phyloP scores from a whole-genome alignment of 2,329 filamentous ascomycete species.

The Verticillium zaregamsianum region DNA sequence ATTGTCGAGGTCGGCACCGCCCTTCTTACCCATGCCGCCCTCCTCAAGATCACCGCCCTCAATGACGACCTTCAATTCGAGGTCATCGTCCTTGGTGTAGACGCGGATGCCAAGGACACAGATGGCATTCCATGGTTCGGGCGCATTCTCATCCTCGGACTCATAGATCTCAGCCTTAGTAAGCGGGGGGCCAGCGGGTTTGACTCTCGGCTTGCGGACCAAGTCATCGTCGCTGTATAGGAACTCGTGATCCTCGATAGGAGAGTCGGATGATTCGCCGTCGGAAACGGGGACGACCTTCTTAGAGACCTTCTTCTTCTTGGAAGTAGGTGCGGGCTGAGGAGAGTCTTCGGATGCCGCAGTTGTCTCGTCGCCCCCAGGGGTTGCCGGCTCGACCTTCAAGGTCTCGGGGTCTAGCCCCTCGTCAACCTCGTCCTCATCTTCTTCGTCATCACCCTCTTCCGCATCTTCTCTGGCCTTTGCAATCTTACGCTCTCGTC shows the following conservation, averaged over 20 bases:
- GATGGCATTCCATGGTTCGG: constrained; percentile 60
- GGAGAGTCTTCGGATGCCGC: not conserved
- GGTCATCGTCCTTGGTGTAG: constrained; percentile 53
- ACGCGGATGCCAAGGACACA: constrained; percentile 57
- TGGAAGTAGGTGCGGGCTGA: constrained; percentile 12
- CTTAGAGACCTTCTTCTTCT: constrained; percentile 20
- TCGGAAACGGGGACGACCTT: constrained; percentile 37
- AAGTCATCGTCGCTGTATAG: constrained; percentile 57
- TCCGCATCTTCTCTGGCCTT: constrained; percentile 12
- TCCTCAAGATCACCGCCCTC: constrained; percentile 50
- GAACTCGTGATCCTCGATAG: constrained; percentile 55
- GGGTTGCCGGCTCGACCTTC: not conserved
- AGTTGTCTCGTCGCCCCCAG: constrained; percentile 22
- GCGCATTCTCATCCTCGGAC: constrained; percentile 52
- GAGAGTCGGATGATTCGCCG: constrained; percentile 55
- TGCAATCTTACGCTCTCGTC: constrained; percentile 21
- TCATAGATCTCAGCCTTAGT: constrained; percentile 36
- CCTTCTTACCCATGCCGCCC: constrained; percentile 54
- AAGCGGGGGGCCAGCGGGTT: constrained; percentile 27
- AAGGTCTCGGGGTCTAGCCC: constrained; percentile 15
- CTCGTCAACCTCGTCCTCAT: constrained; percentile 19
- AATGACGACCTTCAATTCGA: constrained; percentile 52
- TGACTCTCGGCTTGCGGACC: constrained; percentile 43
- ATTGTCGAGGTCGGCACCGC: constrained; percentile 51
- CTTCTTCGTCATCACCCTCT: constrained; percentile 17